Base-by-base conservation (phyloP, 768 basidiomycete genomes). In the Suillus tomentosus region DNA sequence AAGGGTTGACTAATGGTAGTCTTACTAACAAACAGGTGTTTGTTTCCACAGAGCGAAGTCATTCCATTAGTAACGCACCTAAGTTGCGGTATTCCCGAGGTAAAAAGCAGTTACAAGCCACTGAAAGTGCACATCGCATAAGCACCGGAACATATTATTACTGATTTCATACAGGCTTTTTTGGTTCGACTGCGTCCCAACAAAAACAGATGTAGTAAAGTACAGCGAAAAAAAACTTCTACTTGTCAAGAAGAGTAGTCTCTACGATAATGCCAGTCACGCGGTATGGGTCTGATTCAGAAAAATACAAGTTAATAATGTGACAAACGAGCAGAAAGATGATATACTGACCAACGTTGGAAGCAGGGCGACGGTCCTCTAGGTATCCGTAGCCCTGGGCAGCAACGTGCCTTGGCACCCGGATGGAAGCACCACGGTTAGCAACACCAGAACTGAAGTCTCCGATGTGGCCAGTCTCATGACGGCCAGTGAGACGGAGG, bases 391-490 rank as follows among this genome's bases (percentile, higher is more conserved):
- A 94, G 60, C 96, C 96, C 78, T 96, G 89, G 40, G 91, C 82
- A 60, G 90, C 91, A 72, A 98, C 96, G 75, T 96, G 92, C 72
- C 96, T 84, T 55, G 97, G 97, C 54, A 99, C 90, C 81, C 95
- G 94, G 75, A 97, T 94, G 37, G 94, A 96, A 54, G 96, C 95
- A 72, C 95, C 97, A 78, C 96, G 94, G 84, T 97, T 91, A 70
- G 97, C 97, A 67, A 99, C 94, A 79, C 97, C 97, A 65, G 92
- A 91, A 71, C 89, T 91, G 84, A 99, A 99, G 62, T 77, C 75
- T 69, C 88, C 84, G 72, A 99, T 98, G 80, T 95, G 94, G 63
- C 91, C 95, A 59, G 97, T 99, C 85, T 99, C 97, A 78, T 99
- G 96, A 69, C 91, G 90, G 65, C 97, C 97, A 34, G 96, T 97